Conservation (phyloP, 176 grass and related monocot species). For the Bothriochloa decipiens region DNA sequence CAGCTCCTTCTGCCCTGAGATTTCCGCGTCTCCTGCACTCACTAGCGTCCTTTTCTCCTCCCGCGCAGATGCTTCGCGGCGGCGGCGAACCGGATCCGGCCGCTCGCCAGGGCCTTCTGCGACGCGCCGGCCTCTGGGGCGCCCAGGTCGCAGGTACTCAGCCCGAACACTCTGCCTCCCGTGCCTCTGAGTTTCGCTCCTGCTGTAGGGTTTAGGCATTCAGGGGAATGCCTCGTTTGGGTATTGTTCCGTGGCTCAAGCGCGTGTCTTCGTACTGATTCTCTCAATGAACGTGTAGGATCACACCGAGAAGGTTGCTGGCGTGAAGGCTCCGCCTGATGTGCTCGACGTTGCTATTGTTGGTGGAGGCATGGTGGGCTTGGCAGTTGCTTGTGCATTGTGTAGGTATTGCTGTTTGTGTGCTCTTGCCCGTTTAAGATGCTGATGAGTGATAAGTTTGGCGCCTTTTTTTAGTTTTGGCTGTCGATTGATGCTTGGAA, state of each 20-base stretch:
- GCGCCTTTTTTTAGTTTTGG: background rate
- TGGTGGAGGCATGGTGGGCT: constrained; percentile 95
- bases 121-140: background rate
- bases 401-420: constrained; percentile 71
- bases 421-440: background rate
- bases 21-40: background rate
- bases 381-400: constrained; percentile 85
- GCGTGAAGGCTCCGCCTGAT: constrained; percentile 28
- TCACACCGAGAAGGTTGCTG: constrained; percentile 28
- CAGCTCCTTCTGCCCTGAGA: background rate
- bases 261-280: background rate
- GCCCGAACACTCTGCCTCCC: background rate
- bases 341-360: constrained; percentile 79
- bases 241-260: background rate
- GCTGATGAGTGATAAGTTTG: background rate
- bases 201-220: background rate
- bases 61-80: constrained; percentile 39
- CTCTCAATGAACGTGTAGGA: constrained; percentile 34
- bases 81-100: constrained; percentile 33
- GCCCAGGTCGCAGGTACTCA: constrained; percentile 23
- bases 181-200: background rate
- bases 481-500: background rate
- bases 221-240: background rate
- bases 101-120: constrained; percentile 31
- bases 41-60: background rate